Conservation (phyloP, 139 green algal species). For the Klebsormidium nitens region DNA sequence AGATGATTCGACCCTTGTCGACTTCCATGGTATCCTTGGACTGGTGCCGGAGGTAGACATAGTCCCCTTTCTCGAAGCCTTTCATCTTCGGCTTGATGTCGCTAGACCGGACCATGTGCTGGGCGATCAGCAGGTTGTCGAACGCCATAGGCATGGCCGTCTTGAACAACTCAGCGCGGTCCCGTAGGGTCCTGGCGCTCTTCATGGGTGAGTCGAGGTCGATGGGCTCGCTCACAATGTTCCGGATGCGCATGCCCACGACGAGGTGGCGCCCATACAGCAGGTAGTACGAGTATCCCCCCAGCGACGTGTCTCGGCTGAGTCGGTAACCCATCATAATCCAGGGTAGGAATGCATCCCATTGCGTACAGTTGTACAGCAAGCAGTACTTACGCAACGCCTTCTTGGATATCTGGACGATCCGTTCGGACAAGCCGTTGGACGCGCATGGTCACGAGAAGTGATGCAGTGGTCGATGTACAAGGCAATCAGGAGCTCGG, state of each 20-base stretch:
- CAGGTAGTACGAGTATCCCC: not conserved
- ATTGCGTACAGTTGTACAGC: not conserved
- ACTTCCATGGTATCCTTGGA: not conserved
- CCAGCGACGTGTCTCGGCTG: constrained; percentile 2
- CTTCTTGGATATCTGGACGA: no score
- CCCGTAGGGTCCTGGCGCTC: not conserved
- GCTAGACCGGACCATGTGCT: not conserved
- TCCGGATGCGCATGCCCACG: not conserved
- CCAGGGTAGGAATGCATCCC: not conserved
- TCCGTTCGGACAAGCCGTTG: not conserved
- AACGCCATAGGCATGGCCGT: not conserved
- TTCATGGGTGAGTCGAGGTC: not conserved
- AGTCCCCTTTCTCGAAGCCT: not conserved
- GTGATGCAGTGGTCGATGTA: no score
- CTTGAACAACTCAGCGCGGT: constrained; percentile 1
- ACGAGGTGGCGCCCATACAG: constrained; percentile 1
- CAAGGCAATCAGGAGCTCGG: not conserved
- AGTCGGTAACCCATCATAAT: not conserved
- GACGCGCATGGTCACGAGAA: not conserved
- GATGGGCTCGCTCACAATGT: not conserved
- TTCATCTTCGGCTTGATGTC: not conserved
- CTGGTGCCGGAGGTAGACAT: constrained; percentile 9
- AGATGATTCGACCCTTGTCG: not conserved
- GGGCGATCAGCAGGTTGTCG: constrained; percentile 4
- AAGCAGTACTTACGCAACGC: no score